Evolutionary conservation across 2,329 filamentous ascomycete species (phyloP).

Genomic region (Apiospora saccharicola): DNA sequence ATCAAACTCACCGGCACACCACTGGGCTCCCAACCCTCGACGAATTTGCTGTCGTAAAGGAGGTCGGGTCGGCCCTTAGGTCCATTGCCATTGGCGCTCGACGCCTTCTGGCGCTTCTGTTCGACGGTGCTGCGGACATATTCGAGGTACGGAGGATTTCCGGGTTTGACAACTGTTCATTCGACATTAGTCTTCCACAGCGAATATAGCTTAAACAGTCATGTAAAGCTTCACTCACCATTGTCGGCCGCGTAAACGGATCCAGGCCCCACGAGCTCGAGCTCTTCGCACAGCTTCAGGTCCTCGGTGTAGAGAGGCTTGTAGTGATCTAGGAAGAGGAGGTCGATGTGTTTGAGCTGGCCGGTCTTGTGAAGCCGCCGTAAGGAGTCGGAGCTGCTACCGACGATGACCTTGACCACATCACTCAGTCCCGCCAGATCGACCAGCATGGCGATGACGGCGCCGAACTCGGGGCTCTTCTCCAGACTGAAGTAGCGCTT

Average conservation of each 20-base stretch:
- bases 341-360: constrained; percentile 65
- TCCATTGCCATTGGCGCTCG: constrained; percentile 39
- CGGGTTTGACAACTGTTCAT: constrained; percentile 66
- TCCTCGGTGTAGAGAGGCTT: constrained; percentile 79
- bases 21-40: constrained; percentile 73
- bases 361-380: constrained; percentile 63
- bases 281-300: constrained; percentile 77
- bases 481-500: constrained; percentile 76
- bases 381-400: constrained; percentile 71
- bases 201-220: background rate
- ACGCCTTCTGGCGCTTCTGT: constrained; percentile 61
- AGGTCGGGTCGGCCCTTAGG: constrained; percentile 67
- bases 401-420: constrained; percentile 74
- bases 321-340: constrained; percentile 83
- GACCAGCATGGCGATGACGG: constrained; percentile 72
- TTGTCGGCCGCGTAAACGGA: constrained; percentile 74
- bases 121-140: constrained; percentile 72
- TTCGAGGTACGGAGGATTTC: constrained; percentile 73
- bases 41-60: constrained; percentile 69
- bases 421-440: constrained; percentile 77
- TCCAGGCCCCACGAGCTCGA: constrained; percentile 69
- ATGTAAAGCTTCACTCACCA: constrained; percentile 35
- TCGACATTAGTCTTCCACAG: background rate
- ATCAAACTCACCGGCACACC: constrained; percentile 64
- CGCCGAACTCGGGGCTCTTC: constrained; percentile 75